Base-by-base conservation (phyloP, 2,329 filamentous ascomycete genomes). In the Paecilomyces niveus region DNA sequence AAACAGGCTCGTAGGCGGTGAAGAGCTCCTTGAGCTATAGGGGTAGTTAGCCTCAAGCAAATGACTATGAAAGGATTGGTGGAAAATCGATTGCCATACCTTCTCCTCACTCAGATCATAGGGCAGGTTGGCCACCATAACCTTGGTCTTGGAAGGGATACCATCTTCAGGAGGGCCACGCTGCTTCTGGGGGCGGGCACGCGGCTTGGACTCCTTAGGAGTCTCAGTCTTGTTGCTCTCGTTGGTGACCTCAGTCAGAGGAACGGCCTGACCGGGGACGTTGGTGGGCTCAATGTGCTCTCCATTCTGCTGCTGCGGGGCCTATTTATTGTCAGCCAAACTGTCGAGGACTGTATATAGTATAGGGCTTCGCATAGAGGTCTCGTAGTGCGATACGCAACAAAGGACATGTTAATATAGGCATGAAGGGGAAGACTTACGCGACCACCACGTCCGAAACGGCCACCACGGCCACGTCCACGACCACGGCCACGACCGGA, bases 111-210 rank as follows among this genome's bases (percentile, higher is more conserved):
- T 93, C 77, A 97, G 85, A 81, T 99, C 93, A 74, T 99, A 99
- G 56, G 94, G 94, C 63, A 99, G 86, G 83, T 99, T 99, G 73
- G 94, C 94, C 72, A 99, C 94, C 94, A 99, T 99, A 80, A 99
- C 91, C 89, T 99, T 99, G 79, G 90, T 97, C 88, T 97, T 97
- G 79, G 93, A 97, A 66, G 94, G 89, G 72, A 99, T 90, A 68
- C 94, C 94, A 75, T 99, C 93, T 78, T 96, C 93, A 61, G 94
- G 94, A 65, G 94, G 94, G 64, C 94, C 94, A 77, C 94, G 92
- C 85, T 97, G 86, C 80, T 86, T 87, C 75, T 84, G 85, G 68
- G 83, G 79, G 69, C 81, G 81, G 62, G 75, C 79, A 67, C 77
- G 78, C 58, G 68, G 59, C 67, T 75, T 80, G 64, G 78, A 70